Conservation (phyloP, 1,139 yeast genomes). For the Candida neerlandica region DNA sequence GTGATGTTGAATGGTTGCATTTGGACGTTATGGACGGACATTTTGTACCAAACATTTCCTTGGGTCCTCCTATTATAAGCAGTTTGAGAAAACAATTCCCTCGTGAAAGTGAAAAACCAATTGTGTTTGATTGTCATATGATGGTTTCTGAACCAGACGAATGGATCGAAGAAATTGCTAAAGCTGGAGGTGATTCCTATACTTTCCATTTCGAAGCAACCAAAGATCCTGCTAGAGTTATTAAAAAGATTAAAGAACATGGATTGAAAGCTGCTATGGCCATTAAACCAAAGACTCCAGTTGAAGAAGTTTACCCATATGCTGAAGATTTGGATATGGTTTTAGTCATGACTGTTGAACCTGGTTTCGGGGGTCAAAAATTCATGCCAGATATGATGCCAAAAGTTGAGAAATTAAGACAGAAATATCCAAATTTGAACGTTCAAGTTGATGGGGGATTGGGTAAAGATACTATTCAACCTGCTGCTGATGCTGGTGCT, state of each 20-base stretch:
- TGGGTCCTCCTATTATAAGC: constrained; percentile 88
- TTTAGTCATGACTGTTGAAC: constrained; percentile 96
- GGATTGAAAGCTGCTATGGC: constrained; percentile 98
- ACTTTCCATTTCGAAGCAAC: constrained; percentile 97
- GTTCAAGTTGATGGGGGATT: constrained; percentile 98
- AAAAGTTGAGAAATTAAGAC: constrained; percentile 78
- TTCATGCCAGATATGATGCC: constrained; percentile 97
- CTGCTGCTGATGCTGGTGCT: constrained; percentile 94
- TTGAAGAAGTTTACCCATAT: constrained; percentile 76
- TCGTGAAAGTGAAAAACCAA: constrained; percentile 41
- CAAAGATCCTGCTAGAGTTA: constrained; percentile 72
- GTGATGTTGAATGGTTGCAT: constrained; percentile 92
- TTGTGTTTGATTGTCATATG: constrained; percentile 98
- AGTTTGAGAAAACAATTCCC: constrained; percentile 82
- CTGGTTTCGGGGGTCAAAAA: constrained; percentile 98
- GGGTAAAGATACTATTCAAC: constrained; percentile 78
- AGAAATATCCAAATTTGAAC: constrained; percentile 73
- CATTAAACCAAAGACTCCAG: constrained; percentile 90
- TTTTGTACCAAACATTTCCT: constrained; percentile 93
- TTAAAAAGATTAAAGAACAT: constrained; percentile 69
- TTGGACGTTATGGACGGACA: constrained; percentile 99
- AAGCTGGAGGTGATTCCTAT: constrained; percentile 94
- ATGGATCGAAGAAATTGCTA: constrained; percentile 93
- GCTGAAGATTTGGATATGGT: constrained; percentile 88
- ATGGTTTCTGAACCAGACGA: constrained; percentile 95